Evolutionary conservation across 176 grass and related monocot genomes (phyloP), one percentile per base, ranked within the genome.

Genomic region (Oryza glumipatula): DNA sequence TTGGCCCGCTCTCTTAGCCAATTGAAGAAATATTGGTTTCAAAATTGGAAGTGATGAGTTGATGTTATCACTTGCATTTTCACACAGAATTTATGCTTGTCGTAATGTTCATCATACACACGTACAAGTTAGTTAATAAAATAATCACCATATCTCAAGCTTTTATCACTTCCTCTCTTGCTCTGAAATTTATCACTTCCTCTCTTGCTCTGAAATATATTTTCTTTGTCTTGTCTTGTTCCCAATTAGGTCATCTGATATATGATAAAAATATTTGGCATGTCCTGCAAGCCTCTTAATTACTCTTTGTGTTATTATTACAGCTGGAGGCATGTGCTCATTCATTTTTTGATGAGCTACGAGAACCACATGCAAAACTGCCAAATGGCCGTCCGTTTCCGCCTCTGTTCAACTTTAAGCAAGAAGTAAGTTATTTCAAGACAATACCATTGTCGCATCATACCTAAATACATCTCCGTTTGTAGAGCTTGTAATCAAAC

Each of bases 311-410:
- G 41, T 77, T 77, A 72, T 49, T 80, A 7, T 84, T 89, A 11
- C 80, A 92, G 90, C 80, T 92, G 35, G 90, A 92, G 10, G 87
- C 87, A 19, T 92, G 90, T 73, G 84, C 84, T 39, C 90, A 92
- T 84, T 70, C 87, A 15, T 92, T 92, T 52, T 92, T 92, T 51
- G 84, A 92, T 38, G 90, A 92, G 14, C 66, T 92, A 81, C 79
- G 87, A 77, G 84, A 84, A 47, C 87, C 83, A 32, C 72, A 89
- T 81, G 90, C 87, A 60, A 78, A 87, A 19, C 74, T 92, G 54
- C 90, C 87, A 24, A 92, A 92, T 24, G 84, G 90, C 19, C 90
- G 87, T 19, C 84, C 90, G 76, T 86, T 92, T 52, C 90, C 90
- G 51, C 83, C 83, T 43, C 45, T 92, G 22, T 89, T 92, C 70